Evolutionary conservation across 352 stramenopile genomes (phyloP), one percentile per base, ranked within the genome.

Genomic region (Blastocystis sp.): DNA sequence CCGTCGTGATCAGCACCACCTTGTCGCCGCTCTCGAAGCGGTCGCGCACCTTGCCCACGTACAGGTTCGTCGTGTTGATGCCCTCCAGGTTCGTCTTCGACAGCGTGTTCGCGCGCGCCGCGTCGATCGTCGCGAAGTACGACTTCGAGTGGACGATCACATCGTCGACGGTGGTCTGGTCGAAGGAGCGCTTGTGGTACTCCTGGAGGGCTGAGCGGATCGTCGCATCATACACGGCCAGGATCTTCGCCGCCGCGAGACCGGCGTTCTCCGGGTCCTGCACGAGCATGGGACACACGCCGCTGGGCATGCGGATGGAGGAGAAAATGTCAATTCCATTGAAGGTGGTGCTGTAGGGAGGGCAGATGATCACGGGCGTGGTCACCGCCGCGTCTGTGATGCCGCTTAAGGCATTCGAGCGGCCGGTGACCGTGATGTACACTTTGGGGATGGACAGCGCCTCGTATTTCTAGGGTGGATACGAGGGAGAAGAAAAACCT

Each of bases 1-100:
- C 96, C 56, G 96, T 99, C 23, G 96, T 98, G 45, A 98, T 92
- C 59, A 99, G 93, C 70, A 98, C 91, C 66, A 98, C 93, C 43
- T 92, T 89, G 17, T 92, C 88, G 45, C 90, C 88, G 89, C 94
- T 93, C 76, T 94, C 90, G 91, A 97, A 98, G 56, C 96, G 91
- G 89, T 98, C 95, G 88, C 94, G 92, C 34, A 98, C 94, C 40
- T 69, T 69, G 40, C 62, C 62, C 28, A 69, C 40, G 40, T 69
- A 69, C 28, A 69, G 62, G 62, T 69, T 69, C 28, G 62, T 69
- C 28, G 62, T 40, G 40, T 69, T 69, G 62, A 69, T 45, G 7
- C 28, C 28, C 7, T 40, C 62, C 28, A 45, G 28, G 40, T 69
- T 45, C 28, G 62, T 69, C 28, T 40, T 45, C 40, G 28, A 45